phyloP scores from a whole-genome alignment of 2,329 filamentous ascomycete genomes.

The Beauveria asiatica region DNA sequence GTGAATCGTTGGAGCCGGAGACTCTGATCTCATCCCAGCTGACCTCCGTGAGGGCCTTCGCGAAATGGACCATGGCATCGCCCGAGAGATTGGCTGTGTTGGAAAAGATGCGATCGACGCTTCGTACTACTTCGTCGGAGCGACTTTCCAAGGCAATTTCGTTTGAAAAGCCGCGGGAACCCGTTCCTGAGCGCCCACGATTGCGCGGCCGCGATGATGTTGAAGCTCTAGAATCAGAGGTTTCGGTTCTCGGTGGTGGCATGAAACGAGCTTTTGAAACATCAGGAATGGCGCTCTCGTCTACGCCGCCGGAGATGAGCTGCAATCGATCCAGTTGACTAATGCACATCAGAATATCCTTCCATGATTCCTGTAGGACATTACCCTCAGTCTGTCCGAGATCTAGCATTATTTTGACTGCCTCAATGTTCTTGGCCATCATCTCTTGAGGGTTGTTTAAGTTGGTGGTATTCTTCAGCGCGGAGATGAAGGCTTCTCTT shows the following conservation, averaged over 20 bases:
- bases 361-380: slow-evolving; percentile 81
- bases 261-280: slow-evolving; percentile 75
- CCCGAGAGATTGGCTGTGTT: slow-evolving; percentile 90
- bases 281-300: slow-evolving; percentile 86
- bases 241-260: slow-evolving; percentile 46
- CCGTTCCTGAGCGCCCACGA: slow-evolving; percentile 45
- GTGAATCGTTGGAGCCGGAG: slow-evolving; percentile 89
- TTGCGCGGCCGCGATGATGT: slow-evolving; percentile 45
- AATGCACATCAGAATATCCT: slow-evolving; percentile 89
- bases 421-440: slow-evolving; percentile 92
- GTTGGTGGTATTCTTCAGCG: slow-evolving; percentile 87
- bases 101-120: slow-evolving; percentile 92
- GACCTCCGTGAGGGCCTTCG: slow-evolving; percentile 83
- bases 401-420: slow-evolving; percentile 82
- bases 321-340: slow-evolving; percentile 94
- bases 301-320: slow-evolving; percentile 87
- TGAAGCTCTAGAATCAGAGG: slow-evolving; percentile 55
- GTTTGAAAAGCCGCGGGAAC: slow-evolving; percentile 56
- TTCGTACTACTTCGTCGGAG: slow-evolving; percentile 85
- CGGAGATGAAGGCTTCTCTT: slow-evolving; percentile 87
- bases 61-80: slow-evolving; percentile 93
- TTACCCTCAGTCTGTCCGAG: slow-evolving; percentile 92
- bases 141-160: slow-evolving; percentile 89
- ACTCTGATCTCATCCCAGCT: slow-evolving; percentile 99
- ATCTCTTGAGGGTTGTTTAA: slow-evolving; percentile 94